A percentile compares a stretch with the other conserved stretches of the same genome.
phyloP scores from a whole-genome alignment of 2,329 filamentous ascomycete genomes.

The Colletotrichum tropicale region DNA sequence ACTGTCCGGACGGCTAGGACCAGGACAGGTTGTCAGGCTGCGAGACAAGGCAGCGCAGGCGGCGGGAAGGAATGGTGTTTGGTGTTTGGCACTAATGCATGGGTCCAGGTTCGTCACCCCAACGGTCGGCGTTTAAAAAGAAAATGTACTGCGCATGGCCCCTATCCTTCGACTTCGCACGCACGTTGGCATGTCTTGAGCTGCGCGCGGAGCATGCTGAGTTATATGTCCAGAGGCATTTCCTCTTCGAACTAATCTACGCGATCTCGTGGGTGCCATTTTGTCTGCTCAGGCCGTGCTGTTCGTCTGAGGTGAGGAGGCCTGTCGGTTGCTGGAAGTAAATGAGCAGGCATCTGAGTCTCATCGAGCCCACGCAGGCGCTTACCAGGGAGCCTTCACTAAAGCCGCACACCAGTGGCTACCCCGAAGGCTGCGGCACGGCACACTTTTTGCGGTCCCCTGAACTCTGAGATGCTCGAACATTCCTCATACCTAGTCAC shows the following conservation, averaged over 20 bases:
- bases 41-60: not conserved
- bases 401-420: not conserved
- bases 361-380: not conserved
- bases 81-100: constrained; percentile 1
- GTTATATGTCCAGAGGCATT: not conserved
- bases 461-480: not conserved
- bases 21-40: not conserved
- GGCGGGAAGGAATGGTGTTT: not conserved
- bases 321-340: not conserved
- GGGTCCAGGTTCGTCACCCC: not conserved
- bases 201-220: not conserved
- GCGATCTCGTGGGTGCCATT: not conserved
- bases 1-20: not conserved
- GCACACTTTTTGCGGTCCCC: not conserved
- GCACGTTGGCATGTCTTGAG: not conserved
- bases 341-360: not conserved
- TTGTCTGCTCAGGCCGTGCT: not conserved
- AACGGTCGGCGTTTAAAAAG: not conserved
- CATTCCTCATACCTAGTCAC: not conserved
- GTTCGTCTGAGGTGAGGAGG: not conserved
- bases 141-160: not conserved
- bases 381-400: not conserved
- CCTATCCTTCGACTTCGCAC: not conserved
- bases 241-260: not conserved
- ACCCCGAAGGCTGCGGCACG: not conserved